Base-by-base conservation (phyloP, 2,329 filamentous ascomycete genomes). In the Amauroascus niger region DNA sequence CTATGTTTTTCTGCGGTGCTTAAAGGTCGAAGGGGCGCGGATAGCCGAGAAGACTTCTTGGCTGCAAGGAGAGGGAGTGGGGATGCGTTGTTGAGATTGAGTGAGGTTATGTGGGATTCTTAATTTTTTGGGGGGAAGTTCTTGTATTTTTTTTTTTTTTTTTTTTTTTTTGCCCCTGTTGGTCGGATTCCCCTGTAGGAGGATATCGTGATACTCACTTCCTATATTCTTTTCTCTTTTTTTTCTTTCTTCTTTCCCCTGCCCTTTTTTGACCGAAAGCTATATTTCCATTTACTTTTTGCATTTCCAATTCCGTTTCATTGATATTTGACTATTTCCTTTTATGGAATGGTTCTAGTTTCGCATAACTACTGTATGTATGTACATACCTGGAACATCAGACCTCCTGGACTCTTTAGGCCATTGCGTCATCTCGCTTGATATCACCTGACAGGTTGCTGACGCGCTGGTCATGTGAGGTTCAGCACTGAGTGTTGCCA, bases 91-190 rank as follows among this genome's bases (percentile, higher is more conserved):
- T 59, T 74, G 55, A 65, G 65, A 48, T 60, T 75, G 61, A 73
- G 71, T 52, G 72, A 75, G 62, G 62, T 73, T 40, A 74, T 75
- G 71, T 74, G 73, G 73, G 72, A 74, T 67, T 69, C 68, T 24
- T 58, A 43, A 35, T n/a, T 32, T 11, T 8, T 32, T n/a, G 5
- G 20, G 6, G 8, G 18, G 2, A 6, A 28, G 30, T 35, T 8
- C 1, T 4, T 18, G 3, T 16, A 1, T 37, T 37, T 39, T 33
- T 14, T 32, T 46, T 33, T 20, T 46, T 7, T 46, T 46, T 8
- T 6, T 8, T n/a, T 11, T 18, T 30, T 6, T n/a, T 30, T n/a
- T 45, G 14, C 9, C 26, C 14, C 16, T 43, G 2, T 24, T 43
- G 16, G 4, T 43, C 11, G 14, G 6, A 16, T 30, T 14, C 14